These are phyloP conservation scores for Pseudogymnoascus sp. DNA, from an alignment of 2,329 filamentous ascomycete species.

Conservation along the genomic window DNA sequence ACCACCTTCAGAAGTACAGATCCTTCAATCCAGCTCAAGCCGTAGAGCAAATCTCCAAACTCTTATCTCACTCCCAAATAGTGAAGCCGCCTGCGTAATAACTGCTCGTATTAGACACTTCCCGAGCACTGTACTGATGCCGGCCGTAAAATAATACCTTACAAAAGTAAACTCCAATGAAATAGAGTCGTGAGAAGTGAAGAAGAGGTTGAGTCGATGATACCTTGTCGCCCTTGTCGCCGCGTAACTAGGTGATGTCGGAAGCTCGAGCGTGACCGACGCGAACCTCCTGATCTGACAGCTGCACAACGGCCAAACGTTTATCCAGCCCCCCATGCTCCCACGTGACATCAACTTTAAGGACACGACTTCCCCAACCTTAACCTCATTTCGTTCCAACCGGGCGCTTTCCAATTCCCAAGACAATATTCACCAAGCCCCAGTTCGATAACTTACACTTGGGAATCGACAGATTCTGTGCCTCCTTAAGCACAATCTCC, in stretches of 20 bases:
- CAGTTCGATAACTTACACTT: conserved; percentile 4
- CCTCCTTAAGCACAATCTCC: background rate
- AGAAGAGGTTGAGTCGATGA: background rate
- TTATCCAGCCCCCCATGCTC: background rate
- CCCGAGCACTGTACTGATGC: background rate
- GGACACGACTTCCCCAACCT: conserved; percentile 1
- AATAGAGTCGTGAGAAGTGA: background rate
- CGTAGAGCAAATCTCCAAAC: background rate
- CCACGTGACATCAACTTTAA: conserved; percentile 1
- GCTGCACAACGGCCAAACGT: background rate
- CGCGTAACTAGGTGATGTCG: background rate
- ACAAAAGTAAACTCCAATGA: background rate
- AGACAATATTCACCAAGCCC: background rate
- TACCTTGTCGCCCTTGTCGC: conserved; percentile 3
- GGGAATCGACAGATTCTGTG: conserved; percentile 2
- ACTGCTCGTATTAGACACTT: background rate
- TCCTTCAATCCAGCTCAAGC: conserved; percentile 8
- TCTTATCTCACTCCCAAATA: background rate
- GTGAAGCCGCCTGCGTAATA: background rate
- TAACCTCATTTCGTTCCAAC: conserved; percentile 7
- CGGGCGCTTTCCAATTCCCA: conserved; percentile 5
- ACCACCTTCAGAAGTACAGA: conserved; percentile 3
- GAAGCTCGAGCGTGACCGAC: background rate
- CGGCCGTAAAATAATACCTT: background rate
- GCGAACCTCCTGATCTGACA: conserved; percentile 7